Evolutionary conservation across 2,329 filamentous ascomycete species (phyloP).

Genomic region (Emergomyces orientalis): DNA sequence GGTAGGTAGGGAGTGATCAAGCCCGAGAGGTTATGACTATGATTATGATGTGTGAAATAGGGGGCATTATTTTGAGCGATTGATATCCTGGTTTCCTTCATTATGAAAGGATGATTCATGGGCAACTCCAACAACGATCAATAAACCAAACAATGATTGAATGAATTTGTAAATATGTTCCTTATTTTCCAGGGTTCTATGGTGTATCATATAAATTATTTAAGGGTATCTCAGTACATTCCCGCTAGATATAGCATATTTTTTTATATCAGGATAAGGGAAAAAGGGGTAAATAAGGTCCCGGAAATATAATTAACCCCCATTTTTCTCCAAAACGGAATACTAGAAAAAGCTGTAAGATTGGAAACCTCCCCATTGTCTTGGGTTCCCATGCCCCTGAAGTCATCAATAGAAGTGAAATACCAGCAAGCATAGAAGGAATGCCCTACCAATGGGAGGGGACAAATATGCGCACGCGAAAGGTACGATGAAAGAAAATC

Average conservation of each 20-base stretch:
- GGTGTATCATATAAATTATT: neutral
- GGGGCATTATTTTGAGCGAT: neutral
- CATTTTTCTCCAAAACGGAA: neutral
- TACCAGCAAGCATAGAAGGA: neutral
- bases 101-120: neutral
- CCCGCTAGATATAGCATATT: neutral
- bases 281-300: neutral
- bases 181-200: neutral
- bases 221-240: neutral
- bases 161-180: neutral
- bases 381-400: neutral
- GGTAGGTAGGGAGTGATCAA: conserved; percentile 19
- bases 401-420: neutral
- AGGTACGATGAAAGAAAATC: neutral
- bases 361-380: too few species aligned
- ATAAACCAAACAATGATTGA: neutral
- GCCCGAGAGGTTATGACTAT: neutral
- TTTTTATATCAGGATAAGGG: neutral
- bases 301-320: neutral
- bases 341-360: neutral
- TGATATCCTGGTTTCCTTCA: neutral
- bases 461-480: neutral
- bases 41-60: neutral
- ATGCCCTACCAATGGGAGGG: neutral
- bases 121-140: neutral